A percentile compares a stretch with the other conserved stretches of the same genome.
Evolutionary conservation across 805 yeast species (phyloP).

Genomic region (Ogataea salicorniae): DNA sequence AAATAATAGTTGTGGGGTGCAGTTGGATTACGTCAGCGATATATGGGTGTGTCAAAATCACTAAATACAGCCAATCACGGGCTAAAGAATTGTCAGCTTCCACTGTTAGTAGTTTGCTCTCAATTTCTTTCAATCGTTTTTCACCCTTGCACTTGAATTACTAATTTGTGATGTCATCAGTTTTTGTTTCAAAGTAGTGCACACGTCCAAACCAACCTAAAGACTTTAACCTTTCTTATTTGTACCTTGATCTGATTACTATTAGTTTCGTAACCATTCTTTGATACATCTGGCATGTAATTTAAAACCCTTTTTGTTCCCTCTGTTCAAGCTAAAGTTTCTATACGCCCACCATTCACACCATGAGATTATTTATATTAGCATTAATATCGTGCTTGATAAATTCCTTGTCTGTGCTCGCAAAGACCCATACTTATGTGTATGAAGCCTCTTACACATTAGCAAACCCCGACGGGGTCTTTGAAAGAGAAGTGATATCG

Average conservation of each 20-base stretch:
- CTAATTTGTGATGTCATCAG: too few species aligned
- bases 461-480: conserved; percentile 64
- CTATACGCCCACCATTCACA: conserved; percentile 11
- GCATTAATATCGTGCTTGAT: background rate
- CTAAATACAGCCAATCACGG: background rate
- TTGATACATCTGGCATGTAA: too few species aligned
- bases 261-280: too few species aligned
- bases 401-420: conserved; percentile 8
- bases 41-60: too few species aligned
- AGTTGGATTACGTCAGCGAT: too few species aligned
- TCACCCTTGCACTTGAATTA: background rate
- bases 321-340: conserved; percentile 26
- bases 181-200: too few species aligned
- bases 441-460: conserved; percentile 54
- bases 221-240: too few species aligned
- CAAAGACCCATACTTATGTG: conserved; percentile 49
- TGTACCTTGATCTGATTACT: too few species aligned
- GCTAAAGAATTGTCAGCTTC: background rate
- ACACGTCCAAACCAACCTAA: too few species aligned
- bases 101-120: background rate
- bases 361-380: background rate
- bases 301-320: background rate
- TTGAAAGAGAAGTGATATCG: conserved; percentile 54
- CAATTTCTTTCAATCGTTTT: background rate
- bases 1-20: too few species aligned